phyloP scores from a whole-genome alignment of 164 flowering plant genomes.

The Houttuynia cordata region DNA sequence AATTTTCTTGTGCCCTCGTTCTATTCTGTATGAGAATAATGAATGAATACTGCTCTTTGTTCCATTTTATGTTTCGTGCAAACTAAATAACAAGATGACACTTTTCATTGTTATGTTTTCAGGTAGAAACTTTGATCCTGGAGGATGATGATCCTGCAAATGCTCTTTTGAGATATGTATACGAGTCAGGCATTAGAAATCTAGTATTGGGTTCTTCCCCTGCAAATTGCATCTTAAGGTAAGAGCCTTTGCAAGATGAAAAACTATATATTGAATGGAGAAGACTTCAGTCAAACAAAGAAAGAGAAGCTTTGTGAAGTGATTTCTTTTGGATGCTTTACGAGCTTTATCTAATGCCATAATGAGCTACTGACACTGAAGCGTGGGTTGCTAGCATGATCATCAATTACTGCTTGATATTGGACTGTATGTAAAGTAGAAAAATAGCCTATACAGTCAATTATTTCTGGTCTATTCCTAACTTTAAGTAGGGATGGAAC shows the following conservation, averaged over 20 bases:
- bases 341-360: too few relatives aligned
- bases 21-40: not conserved
- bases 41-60: not conserved
- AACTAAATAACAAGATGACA: not conserved
- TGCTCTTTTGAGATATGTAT: constrained; percentile 45
- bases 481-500: too few relatives aligned
- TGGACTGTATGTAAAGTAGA: not conserved
- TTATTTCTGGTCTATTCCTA: not conserved
- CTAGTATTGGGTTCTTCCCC: constrained; percentile 61
- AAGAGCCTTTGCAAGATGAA: not conserved
- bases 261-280: not conserved
- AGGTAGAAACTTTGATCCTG: constrained; percentile 66
- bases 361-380: too few relatives aligned
- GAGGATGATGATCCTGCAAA: constrained; percentile 63
- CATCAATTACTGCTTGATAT: too few relatives aligned
- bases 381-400: too few relatives aligned
- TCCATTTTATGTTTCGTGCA: not conserved
- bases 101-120: not conserved
- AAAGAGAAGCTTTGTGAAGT: not conserved
- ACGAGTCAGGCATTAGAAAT: constrained; percentile 28
- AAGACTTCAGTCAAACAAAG: not conserved
- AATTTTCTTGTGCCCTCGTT: not conserved
- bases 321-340: not conserved
- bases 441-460: not conserved
- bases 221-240: constrained; percentile 41